Conservation (phyloP, 495 filamentous ascomycete genomes). For the Thozetella sp. region DNA sequence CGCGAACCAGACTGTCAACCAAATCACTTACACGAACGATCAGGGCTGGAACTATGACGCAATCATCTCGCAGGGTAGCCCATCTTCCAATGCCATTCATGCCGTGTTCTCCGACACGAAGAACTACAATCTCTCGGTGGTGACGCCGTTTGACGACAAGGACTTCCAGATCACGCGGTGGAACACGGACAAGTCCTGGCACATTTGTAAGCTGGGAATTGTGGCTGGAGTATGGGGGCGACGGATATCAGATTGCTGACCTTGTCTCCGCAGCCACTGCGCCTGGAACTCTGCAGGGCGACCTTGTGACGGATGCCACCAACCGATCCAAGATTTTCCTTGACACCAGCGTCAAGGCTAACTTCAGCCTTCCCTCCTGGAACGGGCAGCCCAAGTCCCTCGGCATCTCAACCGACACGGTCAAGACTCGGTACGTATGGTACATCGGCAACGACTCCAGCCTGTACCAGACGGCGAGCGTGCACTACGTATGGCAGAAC, state of each 20-base stretch:
- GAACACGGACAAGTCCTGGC: constrained; percentile 21
- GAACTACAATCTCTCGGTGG: constrained; percentile 30
- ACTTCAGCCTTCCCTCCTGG: constrained; percentile 31
- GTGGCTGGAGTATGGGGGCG: too few species aligned
- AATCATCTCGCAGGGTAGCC: constrained; percentile 23
- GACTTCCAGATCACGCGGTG: constrained; percentile 25
- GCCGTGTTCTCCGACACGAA: constrained; percentile 19
- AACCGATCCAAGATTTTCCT: constrained; percentile 14
- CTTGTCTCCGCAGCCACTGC: constrained; percentile 19
- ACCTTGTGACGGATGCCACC: constrained; percentile 18
- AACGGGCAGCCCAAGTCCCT: constrained; percentile 21
- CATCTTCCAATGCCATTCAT: constrained; percentile 18
- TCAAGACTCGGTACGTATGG: constrained; percentile 25
- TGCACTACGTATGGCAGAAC: constrained; percentile 20
- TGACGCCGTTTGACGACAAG: constrained; percentile 19
- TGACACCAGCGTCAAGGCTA: constrained; percentile 20
- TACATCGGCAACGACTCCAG: constrained; percentile 35
- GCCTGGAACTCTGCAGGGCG: constrained; percentile 22
- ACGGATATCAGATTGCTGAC: too few species aligned
- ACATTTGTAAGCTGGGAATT: constrained; percentile 27
- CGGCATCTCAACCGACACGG: constrained; percentile 27
- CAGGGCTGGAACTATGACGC: constrained; percentile 21
- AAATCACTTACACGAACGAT: constrained; percentile 22
- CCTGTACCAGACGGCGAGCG: constrained; percentile 26
- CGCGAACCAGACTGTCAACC: constrained; percentile 20